These are phyloP conservation scores for Scheffersomyces parashehatae DNA, from an alignment of 1,139 yeast species.

Conservation along the genomic window DNA sequence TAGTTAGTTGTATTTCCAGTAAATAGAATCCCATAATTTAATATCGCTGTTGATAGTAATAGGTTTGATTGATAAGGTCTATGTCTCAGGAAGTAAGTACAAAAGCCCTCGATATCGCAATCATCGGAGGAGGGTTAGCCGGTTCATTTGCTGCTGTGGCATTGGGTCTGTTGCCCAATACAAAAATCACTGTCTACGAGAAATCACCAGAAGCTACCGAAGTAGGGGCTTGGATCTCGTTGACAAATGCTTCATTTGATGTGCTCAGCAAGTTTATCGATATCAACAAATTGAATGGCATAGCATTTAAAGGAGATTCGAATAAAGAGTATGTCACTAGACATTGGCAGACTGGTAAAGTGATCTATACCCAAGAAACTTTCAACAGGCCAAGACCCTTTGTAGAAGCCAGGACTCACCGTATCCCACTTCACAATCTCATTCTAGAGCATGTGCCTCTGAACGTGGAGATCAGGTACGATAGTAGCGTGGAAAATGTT, in stretches of 20 bases:
- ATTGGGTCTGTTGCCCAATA: background rate
- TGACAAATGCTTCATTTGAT: background rate
- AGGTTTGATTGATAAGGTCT: no score
- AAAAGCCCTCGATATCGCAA: background rate
- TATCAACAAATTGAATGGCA: background rate
- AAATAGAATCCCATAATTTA: no score
- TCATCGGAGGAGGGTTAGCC: background rate
- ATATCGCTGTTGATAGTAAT: no score
- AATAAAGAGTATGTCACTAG: background rate
- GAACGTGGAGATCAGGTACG: background rate
- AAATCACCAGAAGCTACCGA: background rate
- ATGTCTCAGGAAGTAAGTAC: background rate
- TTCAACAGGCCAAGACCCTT: background rate
- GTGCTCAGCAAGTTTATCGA: background rate
- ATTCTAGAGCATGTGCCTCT: background rate
- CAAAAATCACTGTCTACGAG: background rate
- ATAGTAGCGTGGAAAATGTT: background rate
- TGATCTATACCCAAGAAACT: background rate
- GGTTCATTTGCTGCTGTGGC: background rate
- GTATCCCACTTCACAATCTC: background rate
- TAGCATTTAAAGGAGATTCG: background rate
- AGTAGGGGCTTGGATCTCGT: background rate
- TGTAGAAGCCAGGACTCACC: slow-evolving; percentile 1
- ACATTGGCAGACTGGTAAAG: background rate
- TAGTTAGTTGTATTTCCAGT: no score